Base-by-base conservation (phyloP, 176 grass and related monocot species). In the Cenchrus purpureus region DNA sequence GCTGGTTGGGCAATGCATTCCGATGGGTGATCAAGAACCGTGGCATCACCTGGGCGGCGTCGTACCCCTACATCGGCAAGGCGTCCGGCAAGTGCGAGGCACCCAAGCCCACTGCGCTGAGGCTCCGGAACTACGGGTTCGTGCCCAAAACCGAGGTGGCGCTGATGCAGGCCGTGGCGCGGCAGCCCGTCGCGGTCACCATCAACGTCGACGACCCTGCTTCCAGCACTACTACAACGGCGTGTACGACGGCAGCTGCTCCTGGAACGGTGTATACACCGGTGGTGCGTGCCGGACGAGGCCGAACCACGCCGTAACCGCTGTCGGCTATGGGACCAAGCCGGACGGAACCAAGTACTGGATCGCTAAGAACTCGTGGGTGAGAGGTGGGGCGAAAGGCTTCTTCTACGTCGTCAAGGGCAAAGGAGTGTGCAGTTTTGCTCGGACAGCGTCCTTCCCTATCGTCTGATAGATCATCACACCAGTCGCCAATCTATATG, bases 31-130 rank as follows among this genome's bases (percentile, higher is more conserved):
- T 76, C 25, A 2, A 61, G 10, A 89, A 87, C 7, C 80, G 84
- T 43, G 84, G 87, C 71, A 65, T 92, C 63, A 67, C 76, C 2
- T 62, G 69, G 4, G 84, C 78, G 13, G 13, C 15, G 12, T 75
- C 89, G 49, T 92, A 90, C 73, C 80, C 87, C 20, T 92, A 89
- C 84, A 48, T n/a, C 4, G 87, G 25, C 0, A 13, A 65, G 32
- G 17, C 31, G 31, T 32, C 73, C 14, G 87, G 91, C 76, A n/a
- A 28, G 8, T 92, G 91, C 61, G 20, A 10, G 1, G 2, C 48
- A 22, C 44, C 7, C 0, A 57, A 14, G 12, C n/a, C 14, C 71
- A 37, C 22, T 25, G 22, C 22, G 22, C 22, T 25, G 22, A 25
- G 22, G 22, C 22, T 25, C 22, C 22, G 22, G 22, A 25, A 25